Percentiles rank a stretch among this genome's conserved stretches.
Evolutionary conservation across 495 filamentous ascomycete genomes (phyloP).

Genomic region (Physcia stellaris): DNA sequence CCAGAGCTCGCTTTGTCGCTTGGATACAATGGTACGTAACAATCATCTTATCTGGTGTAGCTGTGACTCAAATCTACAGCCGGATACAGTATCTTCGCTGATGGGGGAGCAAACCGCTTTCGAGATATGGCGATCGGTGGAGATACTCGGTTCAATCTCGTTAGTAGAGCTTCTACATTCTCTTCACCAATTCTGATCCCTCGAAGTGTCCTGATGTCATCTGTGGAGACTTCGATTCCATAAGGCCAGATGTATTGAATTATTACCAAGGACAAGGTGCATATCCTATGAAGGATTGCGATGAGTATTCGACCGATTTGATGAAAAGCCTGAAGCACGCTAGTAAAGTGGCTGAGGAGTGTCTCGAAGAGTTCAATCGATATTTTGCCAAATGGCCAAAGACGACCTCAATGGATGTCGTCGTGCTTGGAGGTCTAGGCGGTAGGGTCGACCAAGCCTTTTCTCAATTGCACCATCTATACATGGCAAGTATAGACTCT

Average conservation of each 20-base stretch:
- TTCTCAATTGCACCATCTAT: constrained; percentile 71
- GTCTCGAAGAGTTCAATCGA: no score
- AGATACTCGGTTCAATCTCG: no score
- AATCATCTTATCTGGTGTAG: no score
- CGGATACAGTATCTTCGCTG: constrained; percentile 49
- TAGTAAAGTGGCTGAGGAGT: neutral
- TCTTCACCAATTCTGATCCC: neutral
- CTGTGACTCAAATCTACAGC: no score
- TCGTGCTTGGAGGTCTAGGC: constrained; percentile 70
- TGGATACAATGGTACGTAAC: no score
- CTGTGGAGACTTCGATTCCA: constrained; percentile 82
- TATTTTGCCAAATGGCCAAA: no score
- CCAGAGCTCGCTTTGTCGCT: no score
- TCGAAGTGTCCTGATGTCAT: constrained; percentile 49
- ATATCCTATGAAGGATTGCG: constrained; percentile 46
- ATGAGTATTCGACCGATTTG: constrained; percentile 80
- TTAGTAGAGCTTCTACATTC: no score
- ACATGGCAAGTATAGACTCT: constrained; percentile 31
- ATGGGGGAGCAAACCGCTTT: constrained; percentile 80
- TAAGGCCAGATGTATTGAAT: constrained; percentile 37
- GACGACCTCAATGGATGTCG: constrained; percentile 35
- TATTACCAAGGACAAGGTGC: constrained; percentile 46
- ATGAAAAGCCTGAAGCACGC: constrained; percentile 62
- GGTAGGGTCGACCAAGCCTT: constrained; percentile 88
- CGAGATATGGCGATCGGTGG: no score